Evolutionary conservation across 2,329 filamentous ascomycete species (phyloP), one percentile per base, ranked within the genome.

Genomic region (Trichoderma aggressivum): DNA sequence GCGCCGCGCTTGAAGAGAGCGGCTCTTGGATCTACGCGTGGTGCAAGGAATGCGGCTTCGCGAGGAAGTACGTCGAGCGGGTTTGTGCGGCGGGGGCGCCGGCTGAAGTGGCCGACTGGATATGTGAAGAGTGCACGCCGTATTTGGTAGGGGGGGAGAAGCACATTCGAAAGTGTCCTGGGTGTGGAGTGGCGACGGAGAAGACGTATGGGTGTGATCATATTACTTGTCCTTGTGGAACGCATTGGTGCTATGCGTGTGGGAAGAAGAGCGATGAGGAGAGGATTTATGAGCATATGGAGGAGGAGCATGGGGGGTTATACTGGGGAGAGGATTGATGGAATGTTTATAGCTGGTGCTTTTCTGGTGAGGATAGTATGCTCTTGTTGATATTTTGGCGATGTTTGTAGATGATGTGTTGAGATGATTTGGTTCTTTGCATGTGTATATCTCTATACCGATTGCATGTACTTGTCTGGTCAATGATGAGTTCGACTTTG

Each of bases 21-120:
- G 84, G 81, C 2, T 77, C 76, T 1, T 85, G 82, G 81, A 82
- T 86, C 66, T 85, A 86, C 58, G 84, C 81, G 0, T 86, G 83
- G 85, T 88, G 86, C 73, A 71, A 39, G 3, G 75, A 72, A 4
- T 87, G 85, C 68, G 80, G 79, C 4, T 77, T 78, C 12, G 85
- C 85, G 5, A 81, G 80, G 73, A 78, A 78, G 70, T 81, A 80
- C 64, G 78, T 83, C 21, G 82, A 84, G 73, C 77, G 84, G 7
- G 81, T 80, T 2, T 87, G 86, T 72, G 83, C 81, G 0, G 77
- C 77, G 0, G 84, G 82, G 0, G 79, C 79, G 2, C 81, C 83
- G 0, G 75, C 76, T 1, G 80, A 82, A 21, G 70, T 84, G 4
- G 66, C 67, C 1, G 71, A 74, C 12, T 87, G 85, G 82, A 65